These are phyloP conservation scores for Sordaria brevicollis DNA, from an alignment of 495 filamentous ascomycete species.

Conservation along the genomic window DNA sequence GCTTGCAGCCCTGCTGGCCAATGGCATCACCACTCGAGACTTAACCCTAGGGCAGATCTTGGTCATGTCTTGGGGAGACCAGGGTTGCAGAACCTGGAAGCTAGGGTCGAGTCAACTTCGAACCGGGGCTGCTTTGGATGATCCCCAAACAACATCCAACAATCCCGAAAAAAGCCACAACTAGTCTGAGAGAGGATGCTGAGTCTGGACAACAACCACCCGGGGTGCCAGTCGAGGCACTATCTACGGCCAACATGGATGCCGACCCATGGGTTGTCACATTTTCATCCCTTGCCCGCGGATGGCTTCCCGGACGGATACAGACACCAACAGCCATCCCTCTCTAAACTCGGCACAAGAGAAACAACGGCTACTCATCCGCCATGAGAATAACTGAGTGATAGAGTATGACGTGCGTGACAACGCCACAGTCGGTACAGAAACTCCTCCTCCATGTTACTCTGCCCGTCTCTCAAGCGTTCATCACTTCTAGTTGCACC, in stretches of 20 bases:
- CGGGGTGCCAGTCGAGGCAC: background rate
- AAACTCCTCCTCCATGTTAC: background rate
- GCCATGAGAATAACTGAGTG: background rate
- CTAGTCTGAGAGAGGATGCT: background rate
- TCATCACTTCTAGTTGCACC: background rate
- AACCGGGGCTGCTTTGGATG: background rate
- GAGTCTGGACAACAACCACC: background rate
- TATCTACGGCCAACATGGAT: background rate
- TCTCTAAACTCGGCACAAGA: constrained; percentile 1
- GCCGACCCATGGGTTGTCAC: background rate
- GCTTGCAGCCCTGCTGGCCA: background rate
- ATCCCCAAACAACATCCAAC: background rate
- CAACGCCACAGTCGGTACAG: constrained; percentile 17
- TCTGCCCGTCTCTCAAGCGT: constrained; percentile 2
- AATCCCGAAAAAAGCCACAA: background rate
- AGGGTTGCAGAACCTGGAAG: background rate
- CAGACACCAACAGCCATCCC: background rate
- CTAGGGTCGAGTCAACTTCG: background rate
- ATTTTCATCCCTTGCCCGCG: background rate
- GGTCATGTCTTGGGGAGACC: background rate
- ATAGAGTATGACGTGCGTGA: constrained; percentile 8
- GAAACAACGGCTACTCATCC: background rate
- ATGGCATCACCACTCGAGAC: background rate
- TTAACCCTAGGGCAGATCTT: background rate
- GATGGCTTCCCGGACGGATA: background rate